phyloP scores from a whole-genome alignment of 2,329 filamentous ascomycete genomes.

The Calonectria pteridis region DNA sequence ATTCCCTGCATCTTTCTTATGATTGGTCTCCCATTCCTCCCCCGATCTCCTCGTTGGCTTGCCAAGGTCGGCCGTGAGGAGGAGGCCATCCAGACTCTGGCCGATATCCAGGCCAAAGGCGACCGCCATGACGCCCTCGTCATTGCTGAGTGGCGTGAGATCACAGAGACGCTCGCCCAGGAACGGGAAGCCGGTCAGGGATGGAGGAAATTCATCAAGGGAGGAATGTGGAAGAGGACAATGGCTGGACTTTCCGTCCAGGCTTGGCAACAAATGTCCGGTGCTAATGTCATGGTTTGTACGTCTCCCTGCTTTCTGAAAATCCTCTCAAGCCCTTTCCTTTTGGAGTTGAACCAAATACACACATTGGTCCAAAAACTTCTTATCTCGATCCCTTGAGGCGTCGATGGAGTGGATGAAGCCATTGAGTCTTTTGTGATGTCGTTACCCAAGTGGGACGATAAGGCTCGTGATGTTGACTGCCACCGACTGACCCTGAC shows the following conservation, averaged over 20 bases:
- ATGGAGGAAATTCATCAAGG: constrained; percentile 26
- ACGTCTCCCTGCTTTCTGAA: not conserved
- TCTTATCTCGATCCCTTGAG: not conserved
- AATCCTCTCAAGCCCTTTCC: not conserved
- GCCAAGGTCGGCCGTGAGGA: constrained; percentile 70
- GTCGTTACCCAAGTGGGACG: not conserved
- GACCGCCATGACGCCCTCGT: constrained; percentile 65
- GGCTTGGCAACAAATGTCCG: constrained; percentile 63
- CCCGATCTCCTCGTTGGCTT: constrained; percentile 72
- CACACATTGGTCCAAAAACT: not conserved
- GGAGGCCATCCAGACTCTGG: constrained; percentile 61
- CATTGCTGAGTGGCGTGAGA: constrained; percentile 66
- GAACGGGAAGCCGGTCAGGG: constrained; percentile 23
- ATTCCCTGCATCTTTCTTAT: constrained; percentile 69
- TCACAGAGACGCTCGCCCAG: constrained; percentile 45
- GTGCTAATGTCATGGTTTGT: constrained; percentile 63
- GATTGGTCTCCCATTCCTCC: constrained; percentile 67
- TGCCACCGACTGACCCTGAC: not conserved
- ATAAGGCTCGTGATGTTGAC: not conserved
- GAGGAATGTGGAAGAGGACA: constrained; percentile 32
- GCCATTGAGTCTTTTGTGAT: not conserved
- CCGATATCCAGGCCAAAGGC: constrained; percentile 66
- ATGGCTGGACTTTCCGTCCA: constrained; percentile 45
- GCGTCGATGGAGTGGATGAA: not conserved
- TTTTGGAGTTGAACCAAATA: not conserved